Evolutionary conservation across 306 rosid genomes (phyloP).

Genomic region (Leucaena leucocephala): DNA sequence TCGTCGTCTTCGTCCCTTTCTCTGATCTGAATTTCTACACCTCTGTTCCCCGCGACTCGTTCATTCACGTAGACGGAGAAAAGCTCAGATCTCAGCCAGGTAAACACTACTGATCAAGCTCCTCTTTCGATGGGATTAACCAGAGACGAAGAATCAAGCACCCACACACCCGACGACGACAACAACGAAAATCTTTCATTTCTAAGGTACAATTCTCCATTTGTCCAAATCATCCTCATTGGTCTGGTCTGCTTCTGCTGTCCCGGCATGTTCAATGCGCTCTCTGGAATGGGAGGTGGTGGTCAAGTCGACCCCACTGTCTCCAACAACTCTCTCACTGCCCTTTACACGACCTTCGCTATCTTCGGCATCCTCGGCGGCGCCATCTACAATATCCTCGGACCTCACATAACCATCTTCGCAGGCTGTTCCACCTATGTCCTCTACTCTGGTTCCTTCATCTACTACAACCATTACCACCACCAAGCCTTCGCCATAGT

Average conservation of each 20-base stretch:
- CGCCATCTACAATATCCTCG: conserved; percentile 89
- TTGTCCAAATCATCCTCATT: conserved; percentile 60
- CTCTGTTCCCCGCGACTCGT: neutral
- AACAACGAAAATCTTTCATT: conserved; percentile 17
- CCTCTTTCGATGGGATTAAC: conserved; percentile 48
- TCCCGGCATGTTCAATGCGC: conserved; percentile 96
- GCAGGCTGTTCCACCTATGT: conserved; percentile 76
- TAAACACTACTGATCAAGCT: neutral
- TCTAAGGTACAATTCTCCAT: conserved; percentile 78
- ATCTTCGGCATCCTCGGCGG: conserved; percentile 88
- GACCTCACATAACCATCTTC: conserved; percentile 80
- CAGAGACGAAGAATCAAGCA: conserved; percentile 44
- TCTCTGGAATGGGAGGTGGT: conserved; percentile 92
- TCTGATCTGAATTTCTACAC: neutral
- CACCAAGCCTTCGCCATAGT: conserved; percentile 63
- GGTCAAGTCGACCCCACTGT: conserved; percentile 80
- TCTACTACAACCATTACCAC: conserved; percentile 82
- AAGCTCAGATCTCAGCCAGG: neutral
- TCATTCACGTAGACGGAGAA: neutral
- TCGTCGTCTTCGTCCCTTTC: neutral
- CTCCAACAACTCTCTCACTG: conserved; percentile 80
- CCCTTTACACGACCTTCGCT: conserved; percentile 78
- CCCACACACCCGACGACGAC: neutral
- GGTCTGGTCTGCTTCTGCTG: conserved; percentile 92
- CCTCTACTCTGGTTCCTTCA: conserved; percentile 86